Evolutionary conservation across 202 grass and related monocot species (phyloP).

Genomic region (Miscanthus sacchariflorus): DNA sequence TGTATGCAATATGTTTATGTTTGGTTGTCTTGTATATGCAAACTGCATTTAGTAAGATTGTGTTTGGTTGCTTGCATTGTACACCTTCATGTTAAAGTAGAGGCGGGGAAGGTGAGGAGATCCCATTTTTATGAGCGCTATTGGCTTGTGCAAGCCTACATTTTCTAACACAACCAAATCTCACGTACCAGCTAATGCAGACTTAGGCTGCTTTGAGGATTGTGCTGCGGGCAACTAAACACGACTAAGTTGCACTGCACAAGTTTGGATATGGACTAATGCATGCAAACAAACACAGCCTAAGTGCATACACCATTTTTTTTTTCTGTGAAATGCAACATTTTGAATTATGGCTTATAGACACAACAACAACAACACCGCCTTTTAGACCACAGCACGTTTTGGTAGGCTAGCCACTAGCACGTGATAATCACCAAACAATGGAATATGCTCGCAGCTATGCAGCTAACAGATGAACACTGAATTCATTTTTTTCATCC

Average conservation of each 20-base stretch:
- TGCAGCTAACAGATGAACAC: not conserved
- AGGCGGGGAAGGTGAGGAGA: not conserved
- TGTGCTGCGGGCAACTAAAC: not conserved
- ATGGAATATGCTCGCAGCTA: not conserved
- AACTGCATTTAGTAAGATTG: not conserved
- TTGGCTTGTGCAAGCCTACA: not conserved
- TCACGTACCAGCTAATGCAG: not conserved
- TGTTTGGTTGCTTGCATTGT: not conserved
- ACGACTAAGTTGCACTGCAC: not conserved
- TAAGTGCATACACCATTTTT: not conserved
- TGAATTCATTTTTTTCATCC: not conserved
- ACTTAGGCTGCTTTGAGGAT: not conserved
- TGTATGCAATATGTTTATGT: not conserved
- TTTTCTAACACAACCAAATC: not conserved
- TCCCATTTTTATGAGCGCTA: not conserved
- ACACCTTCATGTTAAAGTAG: not conserved
- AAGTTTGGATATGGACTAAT: not conserved
- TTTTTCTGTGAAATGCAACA: not conserved
- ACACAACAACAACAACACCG: not conserved
- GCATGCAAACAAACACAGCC: not conserved
- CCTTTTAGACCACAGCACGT: not conserved
- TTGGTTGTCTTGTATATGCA: not conserved
- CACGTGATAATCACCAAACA: not conserved
- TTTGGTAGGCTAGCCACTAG: not conserved
- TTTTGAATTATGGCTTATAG: not conserved